Base-by-base conservation (phyloP, 176 grass and related monocot species). In the Triticum monococcum region DNA sequence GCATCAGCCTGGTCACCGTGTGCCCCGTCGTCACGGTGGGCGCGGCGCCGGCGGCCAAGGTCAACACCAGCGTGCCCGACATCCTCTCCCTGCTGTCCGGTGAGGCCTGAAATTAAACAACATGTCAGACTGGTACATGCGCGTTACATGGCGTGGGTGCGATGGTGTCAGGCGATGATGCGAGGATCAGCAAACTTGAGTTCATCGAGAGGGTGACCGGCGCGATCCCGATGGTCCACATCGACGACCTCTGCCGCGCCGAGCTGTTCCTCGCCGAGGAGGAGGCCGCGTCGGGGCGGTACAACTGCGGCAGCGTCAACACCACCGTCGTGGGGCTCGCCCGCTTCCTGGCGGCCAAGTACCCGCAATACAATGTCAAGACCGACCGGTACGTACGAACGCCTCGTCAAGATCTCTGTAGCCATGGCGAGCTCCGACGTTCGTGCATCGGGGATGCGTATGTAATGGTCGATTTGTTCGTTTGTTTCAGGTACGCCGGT, bases 181-280 rank as follows among this genome's bases (percentile, higher is more conserved):
- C 31, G 28, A 10, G 40, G 60, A 77, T 97, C 16, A 52, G 78
- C 6, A 77, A 48, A 7, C 80, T 97, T 4, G 65, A 41, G n/a
- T 2, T 0, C n/a, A 30, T 87, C 31, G 64, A 72, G 85, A 74
- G 3, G 45, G n/a, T 0, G 7, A 17, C 70, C 1, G 79, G 79
- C 1, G 4, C 70, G 9, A 18, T 67, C n/a, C 41, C 86, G 31
- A 16, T 92, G 16, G 64, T 74, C 8, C 92, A 94, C 64, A 32
- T 97, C 10, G 85, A 90, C 16, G 94, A 97, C 62, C 57, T 94
- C 20, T 92, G 89, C 88, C 77, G 86, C 76, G 94, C 94, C 20
- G 91, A 96, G 78, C 22, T 93, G 30, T 96, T 97, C 69, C 54
- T 94, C 9, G 94, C 88, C 9, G 94, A 94, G 84, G 80, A 57